phyloP scores from a whole-genome alignment of 768 basidiomycete genomes.

The Trametes meyenii region DNA sequence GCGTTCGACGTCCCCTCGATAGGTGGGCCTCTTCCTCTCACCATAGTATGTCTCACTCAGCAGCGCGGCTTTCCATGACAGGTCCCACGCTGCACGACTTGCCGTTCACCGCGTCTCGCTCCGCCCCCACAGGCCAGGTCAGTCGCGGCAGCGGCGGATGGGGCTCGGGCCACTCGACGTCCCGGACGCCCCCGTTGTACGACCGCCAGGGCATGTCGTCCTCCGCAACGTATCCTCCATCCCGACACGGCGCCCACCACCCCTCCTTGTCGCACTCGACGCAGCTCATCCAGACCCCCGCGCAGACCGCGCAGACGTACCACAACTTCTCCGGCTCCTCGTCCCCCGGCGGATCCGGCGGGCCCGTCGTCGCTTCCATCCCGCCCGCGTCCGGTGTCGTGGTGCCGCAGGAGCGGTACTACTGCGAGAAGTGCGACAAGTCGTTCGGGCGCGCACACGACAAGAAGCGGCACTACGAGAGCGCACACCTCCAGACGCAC shows the following conservation, averaged over 20 bases:
- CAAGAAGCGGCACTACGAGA: constrained; percentile 80
- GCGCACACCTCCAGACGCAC: constrained; percentile 64
- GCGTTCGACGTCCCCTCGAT: constrained; percentile 12
- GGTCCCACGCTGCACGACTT: constrained; percentile 22
- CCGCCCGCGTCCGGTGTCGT: constrained; percentile 31
- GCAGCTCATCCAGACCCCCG: constrained; percentile 26
- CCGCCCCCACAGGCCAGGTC: background rate
- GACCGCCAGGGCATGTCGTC: constrained; percentile 1
- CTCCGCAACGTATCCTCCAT: constrained; percentile 3
- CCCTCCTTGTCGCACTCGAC: constrained; percentile 23
- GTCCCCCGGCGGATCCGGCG: constrained; percentile 10
- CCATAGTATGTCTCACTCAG: background rate
- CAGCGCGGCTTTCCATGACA: constrained; percentile 11
- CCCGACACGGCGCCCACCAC: constrained; percentile 9
- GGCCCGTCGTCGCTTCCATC: constrained; percentile 26
- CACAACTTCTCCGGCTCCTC: constrained; percentile 17
- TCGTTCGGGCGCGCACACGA: constrained; percentile 83
- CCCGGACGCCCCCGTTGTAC: constrained; percentile 7
- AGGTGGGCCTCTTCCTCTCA: constrained; percentile 7
- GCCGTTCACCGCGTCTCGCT: constrained; percentile 15
- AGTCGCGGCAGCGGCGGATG: constrained; percentile 12
- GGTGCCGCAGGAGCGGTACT: constrained; percentile 63
- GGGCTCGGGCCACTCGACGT: background rate
- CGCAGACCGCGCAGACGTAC: constrained; percentile 24
- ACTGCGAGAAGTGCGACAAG: constrained; percentile 76